A percentile compares a stretch with the other conserved stretches of the same genome.
These are phyloP conservation scores for Cubamyces lactineus DNA, from an alignment of 768 basidiomycete species.

Conservation along the genomic window DNA sequence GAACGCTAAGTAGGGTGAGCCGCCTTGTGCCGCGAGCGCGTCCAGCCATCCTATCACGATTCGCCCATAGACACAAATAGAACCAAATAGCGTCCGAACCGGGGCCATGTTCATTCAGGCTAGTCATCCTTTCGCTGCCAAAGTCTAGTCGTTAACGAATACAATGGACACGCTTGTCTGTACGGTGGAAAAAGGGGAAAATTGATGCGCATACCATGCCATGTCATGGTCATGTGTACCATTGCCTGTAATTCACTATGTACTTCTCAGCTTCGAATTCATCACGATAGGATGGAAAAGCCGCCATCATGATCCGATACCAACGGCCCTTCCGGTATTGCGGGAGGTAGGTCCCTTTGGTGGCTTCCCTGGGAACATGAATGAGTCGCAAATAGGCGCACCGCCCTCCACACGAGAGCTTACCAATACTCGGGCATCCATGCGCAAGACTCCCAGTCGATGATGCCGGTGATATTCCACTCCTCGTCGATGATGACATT, in stretches of 20 bases:
- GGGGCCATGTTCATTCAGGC: no score
- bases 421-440: constrained; percentile 33
- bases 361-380: background rate
- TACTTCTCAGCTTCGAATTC: constrained; percentile 16
- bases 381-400: background rate
- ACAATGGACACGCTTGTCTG: no score
- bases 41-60: no score
- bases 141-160: no score
- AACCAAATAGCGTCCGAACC: no score
- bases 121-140: no score
- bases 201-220: no score
- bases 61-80: no score
- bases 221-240: background rate
- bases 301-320: constrained; percentile 11
- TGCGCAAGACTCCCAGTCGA: constrained; percentile 29
- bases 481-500: constrained; percentile 38
- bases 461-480: constrained; percentile 27
- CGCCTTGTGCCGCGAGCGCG: no score
- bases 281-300: constrained; percentile 1
- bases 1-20: no score
- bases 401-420: background rate
- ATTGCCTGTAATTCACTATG: constrained; percentile 3
- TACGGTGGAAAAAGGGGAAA: no score
- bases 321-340: constrained; percentile 10
- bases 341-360: constrained; percentile 13